Conservation (phyloP, 805 yeast species). For the Metschnikowia borealis region DNA sequence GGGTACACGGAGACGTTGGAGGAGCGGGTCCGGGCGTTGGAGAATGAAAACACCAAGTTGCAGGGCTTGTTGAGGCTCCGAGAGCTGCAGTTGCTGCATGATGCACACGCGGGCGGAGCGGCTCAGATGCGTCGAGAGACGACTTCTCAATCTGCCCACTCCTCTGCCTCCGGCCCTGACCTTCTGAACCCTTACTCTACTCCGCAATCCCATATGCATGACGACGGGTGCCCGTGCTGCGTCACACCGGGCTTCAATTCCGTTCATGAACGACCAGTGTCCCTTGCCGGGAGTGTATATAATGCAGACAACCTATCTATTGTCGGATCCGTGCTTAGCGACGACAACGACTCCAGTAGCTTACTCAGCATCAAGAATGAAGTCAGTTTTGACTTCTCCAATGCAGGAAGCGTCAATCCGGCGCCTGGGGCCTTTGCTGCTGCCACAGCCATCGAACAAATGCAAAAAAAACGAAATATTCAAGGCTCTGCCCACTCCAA, state of each 20-base stretch:
- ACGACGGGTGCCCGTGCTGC: constrained; percentile 50
- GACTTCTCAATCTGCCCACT: neutral
- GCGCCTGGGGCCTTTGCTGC: constrained; percentile 38
- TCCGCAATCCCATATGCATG: constrained; percentile 20
- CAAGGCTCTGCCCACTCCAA: neutral
- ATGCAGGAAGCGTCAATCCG: constrained; percentile 49
- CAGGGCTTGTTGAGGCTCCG: constrained; percentile 59
- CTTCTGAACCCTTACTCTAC: constrained; percentile 3
- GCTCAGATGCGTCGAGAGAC: constrained; percentile 2
- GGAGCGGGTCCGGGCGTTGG: constrained; percentile 81
- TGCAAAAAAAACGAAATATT: constrained; percentile 32
- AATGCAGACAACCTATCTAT: constrained; percentile 27
- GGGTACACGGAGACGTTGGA: constrained; percentile 91
- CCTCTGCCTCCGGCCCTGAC: constrained; percentile 1
- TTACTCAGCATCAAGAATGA: constrained; percentile 28
- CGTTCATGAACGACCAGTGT: constrained; percentile 60
- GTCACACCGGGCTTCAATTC: constrained; percentile 30
- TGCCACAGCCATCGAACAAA: constrained; percentile 46
- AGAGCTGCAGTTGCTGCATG: constrained; percentile 49
- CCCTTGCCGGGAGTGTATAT: constrained; percentile 59
- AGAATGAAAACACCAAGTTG: constrained; percentile 71
- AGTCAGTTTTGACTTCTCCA: constrained; percentile 2
- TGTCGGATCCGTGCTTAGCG: constrained; percentile 41
- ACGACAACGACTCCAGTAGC: constrained; percentile 28
- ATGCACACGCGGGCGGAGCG: neutral